A percentile compares a stretch with the other conserved stretches of the same genome.
These are phyloP conservation scores for Canna indica DNA, from an alignment of 176 grass and related monocot genomes.

Conservation along the genomic window DNA sequence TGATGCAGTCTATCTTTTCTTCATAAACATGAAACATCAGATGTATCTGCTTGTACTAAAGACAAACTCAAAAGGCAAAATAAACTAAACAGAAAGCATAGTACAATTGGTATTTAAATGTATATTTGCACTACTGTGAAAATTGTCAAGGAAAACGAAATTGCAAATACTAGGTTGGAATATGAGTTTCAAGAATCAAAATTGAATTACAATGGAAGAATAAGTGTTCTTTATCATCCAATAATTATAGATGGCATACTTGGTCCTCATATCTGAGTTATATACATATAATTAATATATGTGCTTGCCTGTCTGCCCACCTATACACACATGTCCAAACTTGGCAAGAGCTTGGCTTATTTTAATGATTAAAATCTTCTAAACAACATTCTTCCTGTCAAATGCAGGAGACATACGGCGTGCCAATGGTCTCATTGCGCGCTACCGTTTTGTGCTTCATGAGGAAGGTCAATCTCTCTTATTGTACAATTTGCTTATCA, in stretches of 20 bases:
- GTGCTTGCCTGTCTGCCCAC: too few species aligned
- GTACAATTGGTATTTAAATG: not conserved
- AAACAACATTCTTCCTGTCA: conserved; percentile 12
- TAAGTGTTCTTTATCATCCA: not conserved
- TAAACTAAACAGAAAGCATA: not conserved
- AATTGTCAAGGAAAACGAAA: not conserved
- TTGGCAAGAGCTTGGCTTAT: too few species aligned
- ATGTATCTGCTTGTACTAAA: not conserved
- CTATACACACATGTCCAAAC: too few species aligned
- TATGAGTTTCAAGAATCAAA: not conserved
- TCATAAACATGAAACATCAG: too few species aligned
- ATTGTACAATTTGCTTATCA: conserved; percentile 84
- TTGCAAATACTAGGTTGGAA: not conserved
- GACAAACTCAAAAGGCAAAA: not conserved
- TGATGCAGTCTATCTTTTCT: not conserved
- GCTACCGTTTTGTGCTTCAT: conserved; percentile 59
- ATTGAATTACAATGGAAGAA: not conserved
- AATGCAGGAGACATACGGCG: conserved; percentile 73
- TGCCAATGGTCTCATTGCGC: conserved; percentile 87
- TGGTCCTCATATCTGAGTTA: too few species aligned
- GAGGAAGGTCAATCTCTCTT: conserved; percentile 53
- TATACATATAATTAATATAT: too few species aligned
- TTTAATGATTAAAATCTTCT: not conserved
- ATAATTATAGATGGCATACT: not conserved
- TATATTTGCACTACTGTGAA: not conserved